Conservation (phyloP, 495 filamentous ascomycete species). For the Tuber brumale region DNA sequence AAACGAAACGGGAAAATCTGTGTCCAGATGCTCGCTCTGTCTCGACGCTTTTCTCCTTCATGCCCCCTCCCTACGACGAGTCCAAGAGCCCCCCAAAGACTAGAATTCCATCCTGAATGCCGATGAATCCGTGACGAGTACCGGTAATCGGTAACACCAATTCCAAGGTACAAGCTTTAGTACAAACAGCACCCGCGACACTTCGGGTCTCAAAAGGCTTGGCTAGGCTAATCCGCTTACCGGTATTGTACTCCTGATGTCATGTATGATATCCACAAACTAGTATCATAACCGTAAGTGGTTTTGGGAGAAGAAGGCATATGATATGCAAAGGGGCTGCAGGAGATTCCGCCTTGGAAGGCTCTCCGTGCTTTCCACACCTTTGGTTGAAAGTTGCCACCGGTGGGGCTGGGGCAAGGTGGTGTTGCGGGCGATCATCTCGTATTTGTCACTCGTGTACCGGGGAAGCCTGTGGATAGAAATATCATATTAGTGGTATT, state of each 20-base stretch:
- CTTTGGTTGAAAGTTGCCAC: background rate
- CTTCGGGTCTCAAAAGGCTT: background rate
- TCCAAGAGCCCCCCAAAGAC: too few species aligned
- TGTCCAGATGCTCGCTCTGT: too few species aligned
- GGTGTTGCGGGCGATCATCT: background rate
- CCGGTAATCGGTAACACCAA: background rate
- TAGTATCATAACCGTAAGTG: background rate
- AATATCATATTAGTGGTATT: background rate
- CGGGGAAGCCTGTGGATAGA: background rate
- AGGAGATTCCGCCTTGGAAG: background rate
- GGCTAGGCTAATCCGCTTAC: background rate
- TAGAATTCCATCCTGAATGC: too few species aligned
- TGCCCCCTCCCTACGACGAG: too few species aligned
- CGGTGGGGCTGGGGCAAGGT: background rate
- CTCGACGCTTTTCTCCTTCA: too few species aligned
- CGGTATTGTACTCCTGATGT: background rate
- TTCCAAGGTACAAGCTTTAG: background rate
- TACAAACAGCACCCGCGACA: background rate
- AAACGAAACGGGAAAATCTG: too few species aligned
- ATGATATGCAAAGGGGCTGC: background rate
- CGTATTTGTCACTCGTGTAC: background rate
- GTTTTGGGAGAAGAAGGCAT: background rate
- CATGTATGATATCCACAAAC: background rate
- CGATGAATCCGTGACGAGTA: background rate
- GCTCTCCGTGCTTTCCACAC: background rate